Evolutionary conservation across 2,329 filamentous ascomycete species (phyloP), one percentile per base, ranked within the genome.

Genomic region (Clonostachys byssicola): DNA sequence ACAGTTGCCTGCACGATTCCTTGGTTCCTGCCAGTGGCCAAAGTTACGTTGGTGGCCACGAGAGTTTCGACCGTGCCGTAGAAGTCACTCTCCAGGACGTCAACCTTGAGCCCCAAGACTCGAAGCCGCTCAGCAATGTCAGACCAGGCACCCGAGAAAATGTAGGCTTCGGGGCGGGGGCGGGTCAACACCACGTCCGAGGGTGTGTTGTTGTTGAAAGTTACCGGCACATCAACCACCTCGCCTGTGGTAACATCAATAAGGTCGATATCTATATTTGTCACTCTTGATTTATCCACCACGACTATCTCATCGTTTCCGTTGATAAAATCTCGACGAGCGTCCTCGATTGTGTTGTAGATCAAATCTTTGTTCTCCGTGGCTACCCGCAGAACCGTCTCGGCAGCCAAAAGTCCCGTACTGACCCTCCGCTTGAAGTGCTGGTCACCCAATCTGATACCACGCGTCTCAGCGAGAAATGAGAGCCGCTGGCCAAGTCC

Each of bases 191-290:
- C 40, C n/a, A 43, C 33, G 12, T 47, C 34, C 6, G 47, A 33
- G n/a, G 49, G 49, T 13, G 49, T 51, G 47, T 49, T 48, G 44
- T 51, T 51, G 41, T 49, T 46, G 42, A 51, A 51, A 2, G 36
- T 46, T 16, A 48, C 49, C 4, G 49, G 49, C 33, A 51, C 44
- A 12, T 45, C 30, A 10, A 51, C 47, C 14, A 51, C 23, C 20
- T 20, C 45, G 12, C 49, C 49, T 33, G 44, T 44, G 20, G 30
- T 38, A 16, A 41, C 42, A 17, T 51, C 44, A 30, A 51, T 47
- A 33, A 51, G 49, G 13, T 49, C 43, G 30, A 41, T 44, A 12
- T 42, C 36, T 12, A 41, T 38, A 8, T 43, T 44, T 39, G 34
- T 33, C 17, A 39, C 42, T 7, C 49, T 44, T 8, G 49, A 35